Evolutionary conservation across 1,139 yeast species (phyloP), one percentile per base, ranked within the genome.

Genomic region (Geotrichum fermentans): DNA sequence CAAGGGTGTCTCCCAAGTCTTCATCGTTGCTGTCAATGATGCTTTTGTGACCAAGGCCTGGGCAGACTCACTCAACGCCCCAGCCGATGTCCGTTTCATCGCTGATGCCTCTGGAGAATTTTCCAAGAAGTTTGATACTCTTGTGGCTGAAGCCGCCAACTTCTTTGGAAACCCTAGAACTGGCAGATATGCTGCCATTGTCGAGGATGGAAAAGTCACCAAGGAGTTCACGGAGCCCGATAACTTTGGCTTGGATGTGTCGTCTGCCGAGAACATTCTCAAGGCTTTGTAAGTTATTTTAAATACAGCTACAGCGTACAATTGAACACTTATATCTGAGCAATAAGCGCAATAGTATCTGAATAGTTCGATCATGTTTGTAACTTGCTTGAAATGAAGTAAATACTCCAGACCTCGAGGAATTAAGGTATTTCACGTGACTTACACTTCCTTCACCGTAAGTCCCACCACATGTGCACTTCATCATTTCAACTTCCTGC

Each of bases 31-130:
- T 18, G 95, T 87, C 43, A 88, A 89, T 66, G 96, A 88, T 64
- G 78, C 92, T 3, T 88, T 88, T 65, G 96, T 87, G 45, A 79
- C 84, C 61, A 78, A 79, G 60, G 90, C 94, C 0, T 87, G 95
- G 95, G 78, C 77, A 38, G 77, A 78, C 52, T 57, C 66, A 4
- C 65, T 82, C 36, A 36, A 52, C 30, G 32, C 52, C 38, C 48
- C 47, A 30, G 49, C 40, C 16, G 40, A 51, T 56, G 66, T 82
- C 52, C 74, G 75, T 44, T 79, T 86, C 62, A 72, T 87, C 55
- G 89, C 95, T 45, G 97, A 88, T 65, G 81, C 94, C 17, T 67
- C 72, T 51, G 95, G 86, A 21, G 82, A 78, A 39, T 86, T 87
- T 62, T 76, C 84, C 55, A 73, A 72, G 53, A 79, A 77, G 14